Evolutionary conservation across 1,284 basidiomycete genomes (phyloP).

Genomic region (Ceratobasidium sp.): DNA sequence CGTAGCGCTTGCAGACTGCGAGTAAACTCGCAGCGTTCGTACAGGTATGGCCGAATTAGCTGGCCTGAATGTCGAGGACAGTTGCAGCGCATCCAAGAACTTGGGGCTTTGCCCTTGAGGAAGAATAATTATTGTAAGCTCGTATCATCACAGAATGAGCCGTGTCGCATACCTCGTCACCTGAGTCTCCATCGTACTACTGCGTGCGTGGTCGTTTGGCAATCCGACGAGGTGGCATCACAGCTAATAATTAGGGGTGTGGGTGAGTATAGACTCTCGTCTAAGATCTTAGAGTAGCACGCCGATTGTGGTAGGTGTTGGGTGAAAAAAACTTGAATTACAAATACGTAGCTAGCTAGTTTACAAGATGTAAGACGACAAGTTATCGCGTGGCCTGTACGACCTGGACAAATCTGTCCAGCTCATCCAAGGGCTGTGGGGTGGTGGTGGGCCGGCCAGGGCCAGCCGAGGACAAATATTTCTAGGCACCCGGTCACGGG

Average conservation of each 20-base stretch:
- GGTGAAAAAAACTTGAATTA: slow-evolving; percentile 11
- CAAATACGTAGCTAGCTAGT: slow-evolving; percentile 18
- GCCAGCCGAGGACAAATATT: slow-evolving; percentile 1
- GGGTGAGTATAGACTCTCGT: background rate
- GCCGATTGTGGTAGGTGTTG: background rate
- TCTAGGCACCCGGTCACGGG: slow-evolving; percentile 17
- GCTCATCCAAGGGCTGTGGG: background rate
- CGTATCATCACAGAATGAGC: background rate
- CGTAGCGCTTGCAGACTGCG: slow-evolving; percentile 3
- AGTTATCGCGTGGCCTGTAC: background rate
- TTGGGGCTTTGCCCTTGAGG: slow-evolving; percentile 10
- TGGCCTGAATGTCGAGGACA: slow-evolving; percentile 17
- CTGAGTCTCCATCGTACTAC: background rate
- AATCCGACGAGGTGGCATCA: background rate
- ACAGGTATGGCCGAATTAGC: slow-evolving; percentile 8
- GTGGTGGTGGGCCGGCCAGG: slow-evolving; percentile 3
- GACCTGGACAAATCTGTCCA: slow-evolving; percentile 12
- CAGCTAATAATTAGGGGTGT: slow-evolving; percentile 1
- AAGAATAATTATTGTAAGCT: background rate
- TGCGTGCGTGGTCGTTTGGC: background rate
- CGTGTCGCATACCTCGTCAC: slow-evolving; percentile 1
- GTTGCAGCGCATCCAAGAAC: slow-evolving; percentile 7
- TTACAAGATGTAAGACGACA: background rate
- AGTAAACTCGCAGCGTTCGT: slow-evolving; percentile 17
- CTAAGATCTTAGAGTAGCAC: background rate